Evolutionary conservation across 2,329 filamentous ascomycete genomes (phyloP).

Genomic region (Escovopsis sp.): DNA sequence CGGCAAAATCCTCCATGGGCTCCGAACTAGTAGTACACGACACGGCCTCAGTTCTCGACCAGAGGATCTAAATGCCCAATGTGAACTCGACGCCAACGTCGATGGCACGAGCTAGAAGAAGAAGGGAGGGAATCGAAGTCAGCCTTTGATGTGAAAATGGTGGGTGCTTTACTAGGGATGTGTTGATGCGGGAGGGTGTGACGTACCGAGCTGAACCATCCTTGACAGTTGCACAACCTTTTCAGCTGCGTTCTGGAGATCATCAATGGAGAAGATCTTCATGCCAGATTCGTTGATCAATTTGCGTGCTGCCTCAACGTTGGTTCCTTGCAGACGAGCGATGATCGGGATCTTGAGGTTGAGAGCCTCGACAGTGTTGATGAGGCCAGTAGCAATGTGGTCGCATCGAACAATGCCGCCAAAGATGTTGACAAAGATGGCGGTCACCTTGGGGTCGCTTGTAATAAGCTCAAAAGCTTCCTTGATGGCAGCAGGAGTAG

Average conservation of each 20-base stretch:
- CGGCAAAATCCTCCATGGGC: too few relatives aligned
- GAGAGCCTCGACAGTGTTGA: conserved; percentile 86
- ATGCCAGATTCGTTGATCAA: conserved; percentile 91
- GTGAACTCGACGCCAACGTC: conserved; percentile 94
- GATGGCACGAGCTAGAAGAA: conserved; percentile 62
- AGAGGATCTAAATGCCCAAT: conserved; percentile 62
- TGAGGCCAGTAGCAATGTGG: conserved; percentile 88
- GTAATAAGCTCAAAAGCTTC: conserved; percentile 98
- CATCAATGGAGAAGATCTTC: conserved; percentile 99
- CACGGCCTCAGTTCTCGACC: background rate
- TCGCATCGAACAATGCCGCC: conserved; percentile 97
- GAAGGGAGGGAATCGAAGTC: too few relatives aligned
- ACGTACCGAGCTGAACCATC: conserved; percentile 92
- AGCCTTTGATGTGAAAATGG: too few relatives aligned
- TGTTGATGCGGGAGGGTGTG: background rate
- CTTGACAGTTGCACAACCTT: conserved; percentile 98
- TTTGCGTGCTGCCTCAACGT: conserved; percentile 89
- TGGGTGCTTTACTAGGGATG: background rate
- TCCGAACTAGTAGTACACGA: too few relatives aligned
- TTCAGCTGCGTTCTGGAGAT: conserved; percentile 92
- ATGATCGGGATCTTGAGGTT: conserved; percentile 95
- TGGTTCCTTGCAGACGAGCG: conserved; percentile 92
- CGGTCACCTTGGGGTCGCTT: conserved; percentile 92
- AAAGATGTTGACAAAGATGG: conserved; percentile 99
- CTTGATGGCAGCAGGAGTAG: conserved; percentile 90